Conservation (phyloP, 2,329 filamentous ascomycete species). For the Ambrosiella beaveri region DNA sequence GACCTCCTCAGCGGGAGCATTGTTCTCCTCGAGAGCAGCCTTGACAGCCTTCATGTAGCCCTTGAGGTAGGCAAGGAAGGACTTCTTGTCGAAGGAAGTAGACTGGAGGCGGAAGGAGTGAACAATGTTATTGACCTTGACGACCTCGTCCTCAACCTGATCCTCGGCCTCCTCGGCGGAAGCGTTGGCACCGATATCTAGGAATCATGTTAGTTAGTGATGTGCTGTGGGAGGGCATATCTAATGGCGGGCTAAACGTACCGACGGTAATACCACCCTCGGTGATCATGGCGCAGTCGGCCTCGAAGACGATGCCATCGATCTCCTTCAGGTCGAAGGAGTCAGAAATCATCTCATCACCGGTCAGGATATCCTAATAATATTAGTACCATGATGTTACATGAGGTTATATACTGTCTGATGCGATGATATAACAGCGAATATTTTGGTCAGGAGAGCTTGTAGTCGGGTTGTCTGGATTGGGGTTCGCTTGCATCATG, state of each 20-base stretch:
- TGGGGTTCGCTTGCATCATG: no score
- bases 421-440: no score
- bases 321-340: conserved; percentile 71
- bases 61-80: conserved; percentile 71
- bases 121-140: conserved; percentile 78
- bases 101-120: conserved; percentile 76
- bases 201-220: not conserved
- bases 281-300: conserved; percentile 79
- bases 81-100: conserved; percentile 74
- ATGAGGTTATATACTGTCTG: not conserved
- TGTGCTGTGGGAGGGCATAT: not conserved
- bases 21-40: conserved; percentile 44
- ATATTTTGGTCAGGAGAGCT: no score
- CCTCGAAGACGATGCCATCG: conserved; percentile 71
- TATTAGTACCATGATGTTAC: not conserved
- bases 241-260: conserved; percentile 27
- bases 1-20: conserved; percentile 47
- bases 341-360: conserved; percentile 94
- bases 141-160: conserved; percentile 50
- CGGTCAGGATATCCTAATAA: conserved; percentile 66
- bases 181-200: conserved; percentile 81
- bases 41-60: conserved; percentile 90
- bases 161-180: conserved; percentile 82
- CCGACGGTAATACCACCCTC: conserved; percentile 57
- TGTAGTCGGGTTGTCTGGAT: no score